Evolutionary conservation across 768 basidiomycete genomes (phyloP).

Genomic region (Clitopilus hobsonii): DNA sequence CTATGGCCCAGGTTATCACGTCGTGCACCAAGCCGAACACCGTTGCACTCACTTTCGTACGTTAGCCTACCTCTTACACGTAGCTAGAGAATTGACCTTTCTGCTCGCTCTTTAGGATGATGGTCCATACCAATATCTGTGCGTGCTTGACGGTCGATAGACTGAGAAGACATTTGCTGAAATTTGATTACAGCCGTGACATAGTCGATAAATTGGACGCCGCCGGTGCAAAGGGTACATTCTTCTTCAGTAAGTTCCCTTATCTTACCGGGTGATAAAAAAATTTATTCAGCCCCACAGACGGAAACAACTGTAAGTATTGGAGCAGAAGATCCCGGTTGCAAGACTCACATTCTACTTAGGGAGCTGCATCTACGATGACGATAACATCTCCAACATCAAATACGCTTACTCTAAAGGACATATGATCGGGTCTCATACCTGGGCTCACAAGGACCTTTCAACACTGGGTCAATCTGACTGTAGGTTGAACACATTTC

Average conservation of each 20-base stretch:
- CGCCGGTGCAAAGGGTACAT: conserved; percentile 34
- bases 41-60: conserved; percentile 29
- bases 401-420: conserved; percentile 32
- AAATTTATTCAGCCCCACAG: conserved; percentile 8
- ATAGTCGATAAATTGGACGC: conserved; percentile 20
- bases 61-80: conserved; percentile 7
- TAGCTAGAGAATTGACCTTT: neutral
- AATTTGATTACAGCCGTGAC: neutral
- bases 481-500: conserved; percentile 15
- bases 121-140: conserved; percentile 13
- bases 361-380: conserved; percentile 35
- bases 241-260: conserved; percentile 24
- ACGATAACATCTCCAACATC: conserved; percentile 18
- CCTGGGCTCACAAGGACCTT: conserved; percentile 36
- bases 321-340: neutral
- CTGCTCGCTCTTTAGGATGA: conserved; percentile 11
- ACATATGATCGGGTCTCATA: conserved; percentile 42
- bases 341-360: neutral
- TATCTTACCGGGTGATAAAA: neutral
- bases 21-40: conserved; percentile 27
- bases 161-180: neutral
- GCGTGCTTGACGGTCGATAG: neutral
- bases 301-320: conserved; percentile 33
- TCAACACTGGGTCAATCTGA: conserved; percentile 24
- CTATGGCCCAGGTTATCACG: conserved; percentile 22